Percentiles rank a stretch among this genome's conserved stretches.
Evolutionary conservation across 1,139 yeast genomes (phyloP).

Genomic region (Kodamaea derodonti): DNA sequence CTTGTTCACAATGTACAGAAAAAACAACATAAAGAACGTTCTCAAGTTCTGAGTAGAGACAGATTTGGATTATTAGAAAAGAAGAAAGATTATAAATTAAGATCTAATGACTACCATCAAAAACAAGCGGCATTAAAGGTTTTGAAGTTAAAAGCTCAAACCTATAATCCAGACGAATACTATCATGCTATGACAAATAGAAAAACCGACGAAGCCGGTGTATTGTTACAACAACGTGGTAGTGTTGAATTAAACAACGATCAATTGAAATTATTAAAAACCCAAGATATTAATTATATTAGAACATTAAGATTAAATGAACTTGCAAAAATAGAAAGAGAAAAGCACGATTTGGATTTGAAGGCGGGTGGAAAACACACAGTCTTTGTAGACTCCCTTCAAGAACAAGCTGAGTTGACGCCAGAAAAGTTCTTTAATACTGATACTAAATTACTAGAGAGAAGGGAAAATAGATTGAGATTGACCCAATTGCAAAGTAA

Average conservation of each 20-base stretch:
- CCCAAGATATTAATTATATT: conserved; percentile 86
- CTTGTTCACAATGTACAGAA: conserved; percentile 87
- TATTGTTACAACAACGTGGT: conserved; percentile 63
- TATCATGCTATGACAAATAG: conserved; percentile 84
- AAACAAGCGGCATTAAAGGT: conserved; percentile 83
- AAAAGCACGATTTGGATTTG: conserved; percentile 52
- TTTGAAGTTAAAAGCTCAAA: conserved; percentile 65
- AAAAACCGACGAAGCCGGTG: conserved; percentile 65
- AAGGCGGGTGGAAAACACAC: conserved; percentile 71
- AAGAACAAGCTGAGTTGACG: conserved; percentile 54
- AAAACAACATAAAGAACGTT: conserved; percentile 91
- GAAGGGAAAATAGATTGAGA: conserved; percentile 72
- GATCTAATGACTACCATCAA: conserved; percentile 86
- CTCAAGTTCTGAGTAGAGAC: conserved; percentile 74
- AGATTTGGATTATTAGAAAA: conserved; percentile 84
- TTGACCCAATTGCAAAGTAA: conserved; percentile 53
- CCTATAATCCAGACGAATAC: conserved; percentile 92
- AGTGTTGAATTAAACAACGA: conserved; percentile 61
- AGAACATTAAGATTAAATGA: conserved; percentile 74
- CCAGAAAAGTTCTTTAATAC: conserved; percentile 70
- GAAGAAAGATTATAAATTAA: conserved; percentile 86
- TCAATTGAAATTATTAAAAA: conserved; percentile 76
- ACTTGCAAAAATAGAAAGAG: conserved; percentile 57
- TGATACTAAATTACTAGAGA: conserved; percentile 54
- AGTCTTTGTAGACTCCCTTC: conserved; percentile 69